phyloP scores from a whole-genome alignment of 371 early-diverging fungal species.

The Mucor ambiguus region DNA sequence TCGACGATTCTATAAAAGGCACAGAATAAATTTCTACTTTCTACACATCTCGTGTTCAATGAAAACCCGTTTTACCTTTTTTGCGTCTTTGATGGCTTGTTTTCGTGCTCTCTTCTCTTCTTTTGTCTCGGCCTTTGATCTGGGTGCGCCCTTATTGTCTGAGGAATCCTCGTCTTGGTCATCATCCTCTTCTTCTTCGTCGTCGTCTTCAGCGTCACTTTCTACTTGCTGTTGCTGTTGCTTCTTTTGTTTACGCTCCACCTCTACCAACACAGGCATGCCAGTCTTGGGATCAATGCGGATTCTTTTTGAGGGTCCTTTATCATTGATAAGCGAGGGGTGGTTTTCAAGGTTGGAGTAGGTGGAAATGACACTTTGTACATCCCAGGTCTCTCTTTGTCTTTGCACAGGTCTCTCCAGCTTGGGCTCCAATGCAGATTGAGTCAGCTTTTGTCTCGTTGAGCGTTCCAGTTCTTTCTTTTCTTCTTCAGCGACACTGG shows the following conservation, averaged over 20 bases:
- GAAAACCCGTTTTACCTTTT: constrained; percentile 44
- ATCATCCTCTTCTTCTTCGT: constrained; percentile 40
- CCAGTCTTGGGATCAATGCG: constrained; percentile 66
- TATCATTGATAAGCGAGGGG: constrained; percentile 70
- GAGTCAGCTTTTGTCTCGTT: constrained; percentile 38
- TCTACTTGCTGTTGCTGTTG: neutral
- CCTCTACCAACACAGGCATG: constrained; percentile 62
- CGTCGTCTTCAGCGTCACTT: constrained; percentile 24
- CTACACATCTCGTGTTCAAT: constrained; percentile 6
- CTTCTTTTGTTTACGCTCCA: constrained; percentile 41
- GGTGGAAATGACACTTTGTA: constrained; percentile 77
- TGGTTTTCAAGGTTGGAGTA: constrained; percentile 87
- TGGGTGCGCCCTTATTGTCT: constrained; percentile 58
- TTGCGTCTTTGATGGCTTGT: constrained; percentile 78
- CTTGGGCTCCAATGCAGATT: constrained; percentile 28
- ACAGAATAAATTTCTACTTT: neutral
- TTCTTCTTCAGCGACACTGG: constrained; percentile 27
- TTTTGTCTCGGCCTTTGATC: constrained; percentile 76
- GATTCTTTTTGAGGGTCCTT: constrained; percentile 47
- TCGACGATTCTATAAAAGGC: constrained; percentile 55
- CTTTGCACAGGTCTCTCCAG: constrained; percentile 49
- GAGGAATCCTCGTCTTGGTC: constrained; percentile 45
- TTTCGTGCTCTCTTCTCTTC: constrained; percentile 93
- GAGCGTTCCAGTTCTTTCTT: neutral
- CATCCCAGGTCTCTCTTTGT: constrained; percentile 76